Base-by-base conservation (phyloP, 768 basidiomycete species). In the Hygrophoropsis aurantiaca region DNA sequence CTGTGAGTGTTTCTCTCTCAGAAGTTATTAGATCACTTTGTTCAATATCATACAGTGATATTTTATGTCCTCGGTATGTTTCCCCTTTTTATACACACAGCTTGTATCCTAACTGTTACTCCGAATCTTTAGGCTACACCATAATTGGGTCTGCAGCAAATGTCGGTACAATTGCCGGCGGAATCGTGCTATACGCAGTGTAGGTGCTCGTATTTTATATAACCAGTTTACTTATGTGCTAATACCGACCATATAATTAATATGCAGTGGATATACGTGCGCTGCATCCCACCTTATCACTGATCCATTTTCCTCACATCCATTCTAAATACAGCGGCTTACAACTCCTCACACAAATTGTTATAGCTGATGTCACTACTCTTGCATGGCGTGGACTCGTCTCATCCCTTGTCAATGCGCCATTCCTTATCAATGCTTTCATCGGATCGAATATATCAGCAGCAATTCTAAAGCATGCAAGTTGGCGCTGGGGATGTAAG, bases 401-500 rank as follows among this genome's bases (percentile, higher is more conserved):
- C 21, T 70, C 69, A 6, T 65, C 66, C 6, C 64, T 81, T 24
- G 73, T 72, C 13, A 72, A 74, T 7, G 51, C 72, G 36, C 80
- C 80, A 3, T 82, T 79, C 64, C 65, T 85, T 49, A 69, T 85
- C 61, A 85, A 85, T 59, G 80, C 72, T 2, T 84, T 83, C 57
- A 67, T 85, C 47, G 81, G 82, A n/a, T 69, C 79, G 15, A 81
- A 80, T 55, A 74, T 85, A 40, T 71, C 79, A n/a, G 57, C 79
- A 5, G 50, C 54, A 18, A 60, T 76, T 24, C 55, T 75, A 20
- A 65, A 66, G 49, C 67, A 77, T 30, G 47, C 75, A 36, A 77
- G 79, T 7, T 86, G 84, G 84, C 64, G 84, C 61, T 85, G 84
- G 84, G 84, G 84, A 26, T 86, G 80, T 81, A 57, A 40, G 80